Evolutionary conservation across 1,284 basidiomycete genomes (phyloP).

Genomic region (Puccinia brachypodii): DNA sequence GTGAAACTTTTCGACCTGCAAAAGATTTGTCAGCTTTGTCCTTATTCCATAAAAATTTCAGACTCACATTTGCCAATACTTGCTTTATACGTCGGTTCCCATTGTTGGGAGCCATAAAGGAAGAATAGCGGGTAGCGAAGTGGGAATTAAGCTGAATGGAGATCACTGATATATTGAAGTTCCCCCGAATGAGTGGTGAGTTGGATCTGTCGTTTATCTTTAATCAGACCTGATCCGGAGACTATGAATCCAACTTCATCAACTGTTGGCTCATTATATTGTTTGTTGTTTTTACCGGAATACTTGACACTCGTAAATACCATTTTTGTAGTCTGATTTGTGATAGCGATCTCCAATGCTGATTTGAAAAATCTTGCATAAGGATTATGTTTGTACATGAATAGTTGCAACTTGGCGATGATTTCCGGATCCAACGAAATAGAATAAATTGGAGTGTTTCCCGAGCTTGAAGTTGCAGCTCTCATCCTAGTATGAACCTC

Average conservation of each 20-base stretch:
- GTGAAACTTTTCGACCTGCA: background rate
- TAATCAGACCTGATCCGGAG: background rate
- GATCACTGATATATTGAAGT: background rate
- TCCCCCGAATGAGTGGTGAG: background rate
- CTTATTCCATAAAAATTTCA: no score
- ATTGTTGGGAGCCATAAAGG: background rate
- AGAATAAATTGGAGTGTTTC: background rate
- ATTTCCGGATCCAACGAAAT: background rate
- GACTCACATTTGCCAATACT: background rate
- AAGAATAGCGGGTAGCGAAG: constrained; percentile 10
- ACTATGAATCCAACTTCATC: background rate
- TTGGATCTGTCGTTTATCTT: background rate
- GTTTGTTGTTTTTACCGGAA: background rate
- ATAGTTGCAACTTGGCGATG: background rate
- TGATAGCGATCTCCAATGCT: background rate
- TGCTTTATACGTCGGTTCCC: background rate
- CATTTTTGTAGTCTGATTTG: background rate
- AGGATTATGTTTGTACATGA: constrained; percentile 15
- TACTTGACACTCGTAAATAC: background rate
- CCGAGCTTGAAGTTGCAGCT: background rate
- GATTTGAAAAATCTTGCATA: background rate
- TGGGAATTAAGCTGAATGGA: constrained; percentile 6
- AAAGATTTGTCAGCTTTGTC: no score
- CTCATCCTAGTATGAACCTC: background rate
- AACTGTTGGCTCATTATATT: background rate